phyloP scores from a whole-genome alignment of 139 green algal species.

The Coelastrella sp. region DNA sequence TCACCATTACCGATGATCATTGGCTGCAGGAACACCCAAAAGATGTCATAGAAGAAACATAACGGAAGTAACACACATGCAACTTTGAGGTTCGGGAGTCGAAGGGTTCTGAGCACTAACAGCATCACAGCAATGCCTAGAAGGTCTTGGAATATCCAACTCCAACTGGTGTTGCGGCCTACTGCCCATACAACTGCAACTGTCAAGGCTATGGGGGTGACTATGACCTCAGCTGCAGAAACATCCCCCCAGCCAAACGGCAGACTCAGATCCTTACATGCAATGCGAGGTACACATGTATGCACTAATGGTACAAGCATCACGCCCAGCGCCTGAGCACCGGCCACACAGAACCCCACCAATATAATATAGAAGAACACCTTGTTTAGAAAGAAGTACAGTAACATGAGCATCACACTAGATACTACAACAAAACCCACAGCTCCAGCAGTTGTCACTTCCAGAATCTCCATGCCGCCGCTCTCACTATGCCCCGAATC shows the following conservation, averaged over 20 bases:
- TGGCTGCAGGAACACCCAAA: constrained; percentile 97
- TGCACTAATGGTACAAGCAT: constrained; percentile 55
- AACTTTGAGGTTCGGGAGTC: constrained; percentile 75
- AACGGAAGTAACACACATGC: constrained; percentile 84
- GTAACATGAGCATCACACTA: constrained; percentile 72
- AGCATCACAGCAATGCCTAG: constrained; percentile 81
- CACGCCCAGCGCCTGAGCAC: constrained; percentile 58
- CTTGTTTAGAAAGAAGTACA: constrained; percentile 84
- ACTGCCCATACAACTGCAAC: constrained; percentile 68
- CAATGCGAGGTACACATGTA: neutral
- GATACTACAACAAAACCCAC: constrained; percentile 79
- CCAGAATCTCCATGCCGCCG: constrained; percentile 43
- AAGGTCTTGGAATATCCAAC: constrained; percentile 83
- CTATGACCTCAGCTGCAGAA: constrained; percentile 40
- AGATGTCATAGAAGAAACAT: constrained; percentile 88
- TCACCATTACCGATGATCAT: constrained; percentile 76
- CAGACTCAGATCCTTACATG: constrained; percentile 19
- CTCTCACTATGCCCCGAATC: neutral
- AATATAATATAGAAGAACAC: constrained; percentile 78
- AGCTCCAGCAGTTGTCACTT: constrained; percentile 65
- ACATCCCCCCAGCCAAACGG: neutral
- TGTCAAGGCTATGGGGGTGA: constrained; percentile 23
- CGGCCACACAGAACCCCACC: constrained; percentile 68
- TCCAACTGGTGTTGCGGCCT: constrained; percentile 57
- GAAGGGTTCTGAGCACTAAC: constrained; percentile 77